Evolutionary conservation across 2,329 filamentous ascomycete genomes (phyloP).

Genomic region (Akanthomyces uredinophilus): DNA sequence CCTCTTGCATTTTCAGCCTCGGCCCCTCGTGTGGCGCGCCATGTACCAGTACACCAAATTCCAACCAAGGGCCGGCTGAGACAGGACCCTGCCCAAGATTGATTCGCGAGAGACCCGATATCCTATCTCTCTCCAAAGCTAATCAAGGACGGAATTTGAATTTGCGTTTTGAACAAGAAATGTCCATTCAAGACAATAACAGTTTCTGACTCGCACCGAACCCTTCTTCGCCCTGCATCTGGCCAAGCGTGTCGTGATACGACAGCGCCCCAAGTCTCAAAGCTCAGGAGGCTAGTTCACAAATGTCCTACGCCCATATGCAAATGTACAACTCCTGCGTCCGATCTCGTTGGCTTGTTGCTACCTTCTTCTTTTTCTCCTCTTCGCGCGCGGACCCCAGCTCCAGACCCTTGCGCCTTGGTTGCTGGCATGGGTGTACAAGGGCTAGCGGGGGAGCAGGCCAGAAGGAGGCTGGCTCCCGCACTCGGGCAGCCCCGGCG

Average conservation of each 20-base stretch:
- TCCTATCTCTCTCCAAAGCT: not conserved
- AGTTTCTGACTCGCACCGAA: not conserved
- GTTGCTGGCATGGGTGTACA: not conserved
- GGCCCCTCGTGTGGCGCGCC: not conserved
- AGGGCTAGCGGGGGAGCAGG: slow-evolving; percentile 1
- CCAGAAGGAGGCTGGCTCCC: slow-evolving; percentile 9
- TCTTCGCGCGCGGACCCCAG: not conserved
- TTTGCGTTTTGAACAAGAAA: not conserved
- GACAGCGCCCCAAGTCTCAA: not conserved
- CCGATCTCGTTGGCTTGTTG: slow-evolving; percentile 8
- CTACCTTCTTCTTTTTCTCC: not conserved
- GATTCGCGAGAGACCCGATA: not conserved
- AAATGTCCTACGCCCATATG: slow-evolving; percentile 2
- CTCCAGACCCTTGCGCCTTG: slow-evolving; percentile 2
- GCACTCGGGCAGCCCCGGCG: slow-evolving; percentile 6
- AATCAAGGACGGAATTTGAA: not conserved
- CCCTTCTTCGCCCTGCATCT: not conserved
- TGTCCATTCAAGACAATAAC: not conserved
- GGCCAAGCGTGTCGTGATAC: not conserved
- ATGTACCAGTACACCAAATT: not conserved
- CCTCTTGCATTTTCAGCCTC: not conserved
- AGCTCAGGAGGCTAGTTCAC: not conserved
- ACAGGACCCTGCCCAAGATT: slow-evolving; percentile 1
- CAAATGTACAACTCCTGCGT: slow-evolving; percentile 9
- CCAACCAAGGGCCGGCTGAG: slow-evolving; percentile 4